Evolutionary conservation across 352 stramenopile species (phyloP), one percentile per base, ranked within the genome.

Genomic region (Phytophthora quininea): DNA sequence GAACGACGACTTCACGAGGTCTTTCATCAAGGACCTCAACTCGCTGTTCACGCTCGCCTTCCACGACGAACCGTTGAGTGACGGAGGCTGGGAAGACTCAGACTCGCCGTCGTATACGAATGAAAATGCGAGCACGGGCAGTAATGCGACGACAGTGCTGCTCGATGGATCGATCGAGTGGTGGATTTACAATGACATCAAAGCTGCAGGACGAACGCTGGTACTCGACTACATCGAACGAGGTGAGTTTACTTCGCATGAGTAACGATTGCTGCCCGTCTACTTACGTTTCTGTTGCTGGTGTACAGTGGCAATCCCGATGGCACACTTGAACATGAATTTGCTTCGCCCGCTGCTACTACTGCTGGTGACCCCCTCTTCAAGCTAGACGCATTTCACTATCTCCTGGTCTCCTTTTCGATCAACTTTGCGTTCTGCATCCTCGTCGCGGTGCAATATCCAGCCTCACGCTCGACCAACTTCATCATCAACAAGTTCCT

Each of bases 401-500:
- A 89, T 62, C 76, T 92, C 37, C 38, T 92, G 27, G 73, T 80
- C 37, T 73, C 76, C 12, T 88, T 92, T 58, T 78, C 54, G 4
- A 63, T 90, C 30, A 93, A 90, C 57, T 55, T 92, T n/a, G 73
- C 74, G 46, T 94, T 89, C 49, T 89, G 64, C 47, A 53, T 92
- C 11, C 66, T 92, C 27, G 78, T 93, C n/a, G 70, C 83, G 4
- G 19, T 86, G 8, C 64, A 84, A 60, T 92, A 84, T 40, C 86
- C 86, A 14, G 66, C 84, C n/a, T 86, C 84, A 33, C 74, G 71
- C 19, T 84, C 75, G 9, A 58, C 76, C 10, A 80, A 79, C 33
- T 90, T 82, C 73, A 89, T 92, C 48, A 29, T 79, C 30, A 91
- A 90, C 73, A 91, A 92, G 62, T 92, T 92, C 45, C 62, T 88